Evolutionary conservation across 2,329 filamentous ascomycete genomes (phyloP).

Genomic region (Myriangium duriaei): DNA sequence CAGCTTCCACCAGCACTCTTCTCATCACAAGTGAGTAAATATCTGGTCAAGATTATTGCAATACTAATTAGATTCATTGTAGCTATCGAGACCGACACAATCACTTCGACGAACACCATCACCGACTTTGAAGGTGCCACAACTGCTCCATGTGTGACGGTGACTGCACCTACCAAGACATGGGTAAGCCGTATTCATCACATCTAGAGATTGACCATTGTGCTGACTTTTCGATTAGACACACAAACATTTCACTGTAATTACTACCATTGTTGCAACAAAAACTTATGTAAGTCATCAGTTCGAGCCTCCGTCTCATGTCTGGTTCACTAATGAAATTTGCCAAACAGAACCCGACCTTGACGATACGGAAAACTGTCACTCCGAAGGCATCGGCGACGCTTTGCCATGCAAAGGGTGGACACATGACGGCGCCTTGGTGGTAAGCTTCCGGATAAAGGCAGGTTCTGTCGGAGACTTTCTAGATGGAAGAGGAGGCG

Average conservation of each 20-base stretch:
- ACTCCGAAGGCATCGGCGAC: conserved; percentile 8
- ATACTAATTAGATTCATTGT: neutral
- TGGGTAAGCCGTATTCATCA: conserved; percentile 1
- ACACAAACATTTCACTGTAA: conserved; percentile 8
- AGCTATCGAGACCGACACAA: conserved; percentile 1
- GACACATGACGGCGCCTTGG: no score
- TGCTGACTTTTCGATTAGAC: conserved; percentile 3
- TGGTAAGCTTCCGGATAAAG: no score
- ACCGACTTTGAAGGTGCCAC: conserved; percentile 10
- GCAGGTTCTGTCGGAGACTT: no score
- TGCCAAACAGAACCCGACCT: conserved; percentile 5
- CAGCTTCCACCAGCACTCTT: conserved; percentile 7
- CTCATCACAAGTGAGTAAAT: conserved; percentile 2
- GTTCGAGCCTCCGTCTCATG: no score
- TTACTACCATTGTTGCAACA: conserved; percentile 11
- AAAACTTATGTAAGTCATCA: conserved; percentile 6
- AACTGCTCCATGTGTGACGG: conserved; percentile 5
- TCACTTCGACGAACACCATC: conserved; percentile 8
- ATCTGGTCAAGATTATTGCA: no score
- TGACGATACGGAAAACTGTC: conserved; percentile 11
- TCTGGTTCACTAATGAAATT: no score
- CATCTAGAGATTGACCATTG: neutral
- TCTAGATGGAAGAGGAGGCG: no score
- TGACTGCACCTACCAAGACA: conserved; percentile 13
- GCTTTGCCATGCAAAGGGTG: conserved; percentile 15